These are phyloP conservation scores for Ogataea salicorniae DNA, from an alignment of 805 yeast species.

Conservation along the genomic window DNA sequence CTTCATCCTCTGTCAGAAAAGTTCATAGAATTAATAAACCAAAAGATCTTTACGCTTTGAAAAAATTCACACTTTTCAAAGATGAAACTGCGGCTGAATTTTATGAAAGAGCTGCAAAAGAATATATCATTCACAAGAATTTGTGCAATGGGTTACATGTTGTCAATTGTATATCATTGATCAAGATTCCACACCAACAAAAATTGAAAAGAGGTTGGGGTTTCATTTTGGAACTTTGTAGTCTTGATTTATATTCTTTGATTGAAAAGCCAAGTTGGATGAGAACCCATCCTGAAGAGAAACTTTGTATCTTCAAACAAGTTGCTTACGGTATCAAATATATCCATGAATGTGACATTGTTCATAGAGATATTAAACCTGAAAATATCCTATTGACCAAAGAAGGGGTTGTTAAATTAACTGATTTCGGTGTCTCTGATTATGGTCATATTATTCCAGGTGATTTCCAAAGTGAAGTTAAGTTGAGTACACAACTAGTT, in stretches of 20 bases:
- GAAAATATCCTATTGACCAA: slow-evolving; percentile 76
- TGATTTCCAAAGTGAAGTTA: slow-evolving; percentile 42
- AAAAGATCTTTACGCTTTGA: slow-evolving; percentile 60
- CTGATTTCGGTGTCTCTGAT: slow-evolving; percentile 90
- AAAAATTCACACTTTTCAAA: slow-evolving; percentile 57
- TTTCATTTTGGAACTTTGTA: slow-evolving; percentile 61
- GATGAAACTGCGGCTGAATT: slow-evolving; percentile 69
- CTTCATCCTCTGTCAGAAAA: slow-evolving; percentile 64
- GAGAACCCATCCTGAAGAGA: slow-evolving; percentile 44
- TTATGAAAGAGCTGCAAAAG: slow-evolving; percentile 65
- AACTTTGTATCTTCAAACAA: slow-evolving; percentile 71
- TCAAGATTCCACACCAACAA: slow-evolving; percentile 55
- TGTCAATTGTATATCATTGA: slow-evolving; percentile 50
- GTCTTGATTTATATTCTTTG: slow-evolving; percentile 52
- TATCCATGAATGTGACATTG: slow-evolving; percentile 74
- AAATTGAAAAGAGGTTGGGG: slow-evolving; percentile 74
- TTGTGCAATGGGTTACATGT: slow-evolving; percentile 56
- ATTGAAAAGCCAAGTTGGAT: slow-evolving; percentile 62
- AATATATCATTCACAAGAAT: slow-evolving; percentile 59
- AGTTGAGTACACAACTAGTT: slow-evolving; percentile 46
- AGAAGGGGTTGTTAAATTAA: slow-evolving; percentile 59
- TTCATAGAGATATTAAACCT: slow-evolving; percentile 92
- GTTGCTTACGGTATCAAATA: slow-evolving; percentile 58
- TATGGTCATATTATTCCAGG: slow-evolving; percentile 57
- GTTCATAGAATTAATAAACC: slow-evolving; percentile 34